Evolutionary conservation across 306 rosid genomes (phyloP), one percentile per base, ranked within the genome.

Genomic region (Delonix regia): DNA sequence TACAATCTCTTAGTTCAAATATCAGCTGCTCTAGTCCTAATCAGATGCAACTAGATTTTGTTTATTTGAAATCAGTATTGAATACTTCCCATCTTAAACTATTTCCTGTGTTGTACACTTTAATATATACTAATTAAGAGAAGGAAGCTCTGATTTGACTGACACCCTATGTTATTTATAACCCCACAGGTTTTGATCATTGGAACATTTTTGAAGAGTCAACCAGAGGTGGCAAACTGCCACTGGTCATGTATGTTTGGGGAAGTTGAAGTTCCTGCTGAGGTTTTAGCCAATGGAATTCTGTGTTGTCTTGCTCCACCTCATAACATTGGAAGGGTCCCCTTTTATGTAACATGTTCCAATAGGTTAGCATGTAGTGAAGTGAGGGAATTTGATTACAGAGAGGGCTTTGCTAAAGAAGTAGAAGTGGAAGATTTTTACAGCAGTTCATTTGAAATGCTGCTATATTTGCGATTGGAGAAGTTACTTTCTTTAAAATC

Each of bases 201-300:
- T 80, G 98, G 98, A 61, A 77, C 84, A 55, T 89, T 91, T 87
- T 83, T 93, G 76, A 88, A 81, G 80, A 82, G 77, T 81, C 86
- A 67, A 69, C 81, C 78, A 36, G 86, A 80, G 71, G 83, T 80
- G 55, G 80, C 73, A 73, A 78, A 83, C 56, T 81, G 74, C 57
- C 77, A 85, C 34, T 93, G 98, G 98, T 93, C 97, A 14, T 91
- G 98, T 75, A 93, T 93, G 98, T 93, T 91, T 72, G 98, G 98
- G 77, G 98, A 93, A 86, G 89, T 91, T 61, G 98, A 93, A 89
- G 98, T 91, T 82, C 88, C 92, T 49, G 97, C 95, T 28, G 90
- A 85, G 81, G 82, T 91, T 82, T 77, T 93, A 88, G 88, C 89
- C 21, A 77, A 84, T 88, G 98, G 98, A 49, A 81, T 91, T 81